Evolutionary conservation across 2,329 filamentous ascomycete species (phyloP).

Genomic region (Bretziella fagacearum): DNA sequence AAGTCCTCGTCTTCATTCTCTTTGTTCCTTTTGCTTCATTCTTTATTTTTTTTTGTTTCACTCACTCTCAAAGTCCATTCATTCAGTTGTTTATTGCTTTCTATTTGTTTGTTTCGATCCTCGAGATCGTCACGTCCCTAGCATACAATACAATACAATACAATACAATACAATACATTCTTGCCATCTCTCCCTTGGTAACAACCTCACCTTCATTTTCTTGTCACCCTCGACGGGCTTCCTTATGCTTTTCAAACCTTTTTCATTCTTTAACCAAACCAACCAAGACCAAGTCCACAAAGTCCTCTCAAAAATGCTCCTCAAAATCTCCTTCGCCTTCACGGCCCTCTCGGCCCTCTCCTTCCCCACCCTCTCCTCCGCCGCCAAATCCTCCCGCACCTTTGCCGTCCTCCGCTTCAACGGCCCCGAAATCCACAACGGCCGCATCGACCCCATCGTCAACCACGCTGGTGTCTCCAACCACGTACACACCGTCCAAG

Average conservation of each 20-base stretch:
- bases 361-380: slow-evolving; percentile 20
- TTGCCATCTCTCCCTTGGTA: neutral
- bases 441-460: slow-evolving; percentile 52
- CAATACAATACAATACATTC: neutral
- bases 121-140: too few relatives aligned
- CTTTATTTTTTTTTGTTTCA: too few relatives aligned
- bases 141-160: too few relatives aligned
- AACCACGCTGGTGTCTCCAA: slow-evolving; percentile 37
- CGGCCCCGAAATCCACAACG: slow-evolving; percentile 44
- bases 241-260: neutral
- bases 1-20: too few relatives aligned
- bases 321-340: neutral
- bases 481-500: slow-evolving; percentile 57
- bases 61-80: too few relatives aligned
- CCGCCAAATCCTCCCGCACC: slow-evolving; percentile 29
- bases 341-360: slow-evolving; percentile 13
- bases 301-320: neutral
- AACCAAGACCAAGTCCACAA: neutral
- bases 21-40: too few relatives aligned
- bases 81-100: too few relatives aligned
- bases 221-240: neutral
- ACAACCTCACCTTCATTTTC: neutral
- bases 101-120: too few relatives aligned
- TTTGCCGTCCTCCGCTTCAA: slow-evolving; percentile 58
- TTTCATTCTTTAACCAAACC: neutral